A percentile compares a stretch with the other conserved stretches of the same genome.
These are phyloP conservation scores for Diplodia corticola DNA, from an alignment of 2,329 filamentous ascomycete species.

Conservation along the genomic window DNA sequence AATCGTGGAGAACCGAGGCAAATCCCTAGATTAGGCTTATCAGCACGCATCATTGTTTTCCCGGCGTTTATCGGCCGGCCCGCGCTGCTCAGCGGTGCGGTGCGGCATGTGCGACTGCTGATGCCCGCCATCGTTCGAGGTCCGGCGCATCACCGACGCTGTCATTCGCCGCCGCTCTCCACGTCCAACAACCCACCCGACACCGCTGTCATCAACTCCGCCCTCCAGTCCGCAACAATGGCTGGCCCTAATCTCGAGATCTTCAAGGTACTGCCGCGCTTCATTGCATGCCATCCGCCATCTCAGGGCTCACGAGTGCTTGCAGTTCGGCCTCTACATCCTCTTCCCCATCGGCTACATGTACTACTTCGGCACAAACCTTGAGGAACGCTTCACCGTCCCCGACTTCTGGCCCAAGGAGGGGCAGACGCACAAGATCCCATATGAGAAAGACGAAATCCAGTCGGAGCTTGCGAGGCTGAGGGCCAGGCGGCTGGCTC, in stretches of 20 bases:
- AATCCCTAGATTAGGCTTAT: constrained; percentile 1
- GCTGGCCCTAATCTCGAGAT: constrained; percentile 89
- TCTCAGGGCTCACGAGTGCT: constrained; percentile 15
- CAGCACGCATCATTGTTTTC: not conserved
- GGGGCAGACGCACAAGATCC: constrained; percentile 73
- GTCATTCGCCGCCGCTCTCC: not conserved
- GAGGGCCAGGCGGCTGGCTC: constrained; percentile 51
- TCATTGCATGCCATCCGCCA: not conserved
- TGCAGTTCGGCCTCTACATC: constrained; percentile 90
- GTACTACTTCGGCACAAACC: constrained; percentile 99
- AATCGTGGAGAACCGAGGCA: constrained; percentile 22
- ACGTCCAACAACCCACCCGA: not conserved
- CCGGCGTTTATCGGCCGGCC: not conserved
- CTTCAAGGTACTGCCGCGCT: constrained; percentile 69
- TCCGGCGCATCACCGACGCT: constrained; percentile 27
- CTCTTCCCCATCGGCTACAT: constrained; percentile 98
- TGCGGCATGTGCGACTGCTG: constrained; percentile 15
- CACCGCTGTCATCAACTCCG: constrained; percentile 24
- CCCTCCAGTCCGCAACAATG: constrained; percentile 50
- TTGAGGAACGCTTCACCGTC: constrained; percentile 81
- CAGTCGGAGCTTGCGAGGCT: constrained; percentile 75
- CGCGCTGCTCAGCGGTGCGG: not conserved
- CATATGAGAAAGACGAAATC: constrained; percentile 79
- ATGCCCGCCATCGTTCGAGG: constrained; percentile 22
- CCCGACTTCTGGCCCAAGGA: constrained; percentile 91